Base-by-base conservation (phyloP, 495 filamentous ascomycete species). In the Neurospora discreta region DNA sequence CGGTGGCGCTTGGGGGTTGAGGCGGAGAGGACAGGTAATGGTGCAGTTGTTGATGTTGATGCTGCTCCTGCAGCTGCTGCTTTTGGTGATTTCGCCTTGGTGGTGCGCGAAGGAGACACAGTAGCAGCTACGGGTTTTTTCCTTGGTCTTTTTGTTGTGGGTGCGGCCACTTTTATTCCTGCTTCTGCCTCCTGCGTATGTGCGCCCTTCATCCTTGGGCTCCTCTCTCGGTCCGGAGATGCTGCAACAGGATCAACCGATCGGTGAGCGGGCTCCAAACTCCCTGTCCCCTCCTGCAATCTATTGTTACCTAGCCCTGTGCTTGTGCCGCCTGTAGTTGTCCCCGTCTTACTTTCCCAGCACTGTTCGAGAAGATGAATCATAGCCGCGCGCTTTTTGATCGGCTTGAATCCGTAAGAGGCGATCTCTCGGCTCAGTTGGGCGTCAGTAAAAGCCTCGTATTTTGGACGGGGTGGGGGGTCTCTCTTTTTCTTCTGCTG, bases 341-440 rank as follows among this genome's bases (percentile, higher is more conserved):
- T 60, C 16, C n/a, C 73, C 23, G 13, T 77, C 73, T 84, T 83
- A 39, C 82, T 84, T 43, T 86, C 79, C 92, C 93, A 96, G 77
- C 93, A 95, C 75, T 88, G 87, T 69, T 92, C 82, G 6, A 95
- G 81, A 15, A 93, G 77, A 15, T 87, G 81, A 40, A 95, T 90
- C 91, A 92, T 93, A 13, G 87, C 86, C 70, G 87, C 82, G 20
- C 92, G 86, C 69, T 83, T 88, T 76, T 88, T 93, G 0, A 94
- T 82, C 1, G 90, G 82, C 77, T 95, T 96, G 81, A 95, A 93
- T 0, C 90, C 90, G 75, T 89, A 93, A 0, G 84, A 82, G 5
- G 85, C 75, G 43, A 95, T 78, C 73, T 90, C 87, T 69, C 85
- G 87, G 7, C 87, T 82, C 46, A 96, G 81, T 69, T 91, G 85